Percentiles rank a stretch among this genome's conserved stretches.
phyloP scores from a whole-genome alignment of 2,329 filamentous ascomycete species.

The Lachnellula cervina region DNA sequence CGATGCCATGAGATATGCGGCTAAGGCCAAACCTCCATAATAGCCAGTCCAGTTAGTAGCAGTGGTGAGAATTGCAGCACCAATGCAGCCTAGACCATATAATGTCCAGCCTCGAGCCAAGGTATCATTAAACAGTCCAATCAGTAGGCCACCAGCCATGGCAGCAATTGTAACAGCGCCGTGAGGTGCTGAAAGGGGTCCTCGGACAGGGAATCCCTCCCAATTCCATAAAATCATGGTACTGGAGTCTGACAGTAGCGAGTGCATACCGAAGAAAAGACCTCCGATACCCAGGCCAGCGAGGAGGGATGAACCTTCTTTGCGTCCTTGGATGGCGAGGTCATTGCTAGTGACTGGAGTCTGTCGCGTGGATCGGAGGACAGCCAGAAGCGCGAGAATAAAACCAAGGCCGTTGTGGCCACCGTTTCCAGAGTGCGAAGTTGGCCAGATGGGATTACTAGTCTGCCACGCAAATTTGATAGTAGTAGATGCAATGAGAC shows the following conservation, averaged over 20 bases:
- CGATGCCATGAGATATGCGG: constrained; percentile 77
- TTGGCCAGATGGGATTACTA: constrained; percentile 96
- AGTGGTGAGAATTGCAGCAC: constrained; percentile 72
- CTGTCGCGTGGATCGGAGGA: constrained; percentile 68
- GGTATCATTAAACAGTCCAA: constrained; percentile 68
- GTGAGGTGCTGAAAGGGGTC: constrained; percentile 84
- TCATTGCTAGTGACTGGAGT: constrained; percentile 42
- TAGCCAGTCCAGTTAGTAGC: constrained; percentile 84
- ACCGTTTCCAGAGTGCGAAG: constrained; percentile 83
- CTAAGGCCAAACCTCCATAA: constrained; percentile 71
- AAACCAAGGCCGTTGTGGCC: constrained; percentile 88
- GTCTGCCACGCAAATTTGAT: constrained; percentile 91
- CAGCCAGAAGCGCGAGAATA: constrained; percentile 67
- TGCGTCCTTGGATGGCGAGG: constrained; percentile 44
- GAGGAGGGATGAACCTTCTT: constrained; percentile 64
- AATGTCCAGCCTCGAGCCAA: constrained; percentile 73
- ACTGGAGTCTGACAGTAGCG: constrained; percentile 90
- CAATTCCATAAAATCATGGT: constrained; percentile 99
- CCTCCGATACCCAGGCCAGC: constrained; percentile 76
- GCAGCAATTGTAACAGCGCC: constrained; percentile 79
- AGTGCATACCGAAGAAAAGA: constrained; percentile 84
- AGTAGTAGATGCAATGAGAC: constrained; percentile 78
- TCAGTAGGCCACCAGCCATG: constrained; percentile 76
- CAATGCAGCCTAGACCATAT: constrained; percentile 72
- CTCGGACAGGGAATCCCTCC: constrained; percentile 90